phyloP scores from a whole-genome alignment of 805 yeast species.

The Starmerella cellae region DNA sequence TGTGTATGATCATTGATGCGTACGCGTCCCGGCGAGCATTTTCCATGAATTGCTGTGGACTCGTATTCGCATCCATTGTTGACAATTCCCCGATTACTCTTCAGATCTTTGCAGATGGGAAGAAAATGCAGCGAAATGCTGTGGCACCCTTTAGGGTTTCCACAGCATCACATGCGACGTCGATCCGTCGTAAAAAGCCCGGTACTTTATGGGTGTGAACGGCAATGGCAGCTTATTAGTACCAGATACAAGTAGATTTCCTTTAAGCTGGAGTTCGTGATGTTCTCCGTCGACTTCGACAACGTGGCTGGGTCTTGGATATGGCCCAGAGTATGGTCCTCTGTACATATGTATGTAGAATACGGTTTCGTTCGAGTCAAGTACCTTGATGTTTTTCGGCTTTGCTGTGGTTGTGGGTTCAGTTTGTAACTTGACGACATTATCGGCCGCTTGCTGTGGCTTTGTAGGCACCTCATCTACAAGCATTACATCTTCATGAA shows the following conservation, averaged over 20 bases:
- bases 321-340: constrained; percentile 15
- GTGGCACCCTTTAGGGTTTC: constrained; percentile 2
- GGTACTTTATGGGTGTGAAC: constrained; percentile 3
- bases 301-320: constrained; percentile 15
- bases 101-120: not conserved
- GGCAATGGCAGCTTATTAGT: not conserved
- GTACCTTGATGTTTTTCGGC: constrained; percentile 1
- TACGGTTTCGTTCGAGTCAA: constrained; percentile 5
- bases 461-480: not conserved
- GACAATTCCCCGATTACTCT: not conserved
- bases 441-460: no score
- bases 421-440: not conserved
- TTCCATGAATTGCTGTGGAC: constrained; percentile 13
- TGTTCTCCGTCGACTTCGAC: constrained; percentile 18
- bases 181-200: constrained; percentile 17
- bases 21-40: constrained; percentile 15
- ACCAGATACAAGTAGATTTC: not conserved
- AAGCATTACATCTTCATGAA: not conserved
- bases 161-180: constrained; percentile 20
- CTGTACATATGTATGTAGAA: constrained; percentile 17
- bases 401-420: not conserved
- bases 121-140: not conserved
- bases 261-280: constrained; percentile 4
- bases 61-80: constrained; percentile 15
- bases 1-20: constrained; percentile 15